Evolutionary conservation across 1,284 basidiomycete genomes (phyloP).

Genomic region (Pseudozyma sp.): DNA sequence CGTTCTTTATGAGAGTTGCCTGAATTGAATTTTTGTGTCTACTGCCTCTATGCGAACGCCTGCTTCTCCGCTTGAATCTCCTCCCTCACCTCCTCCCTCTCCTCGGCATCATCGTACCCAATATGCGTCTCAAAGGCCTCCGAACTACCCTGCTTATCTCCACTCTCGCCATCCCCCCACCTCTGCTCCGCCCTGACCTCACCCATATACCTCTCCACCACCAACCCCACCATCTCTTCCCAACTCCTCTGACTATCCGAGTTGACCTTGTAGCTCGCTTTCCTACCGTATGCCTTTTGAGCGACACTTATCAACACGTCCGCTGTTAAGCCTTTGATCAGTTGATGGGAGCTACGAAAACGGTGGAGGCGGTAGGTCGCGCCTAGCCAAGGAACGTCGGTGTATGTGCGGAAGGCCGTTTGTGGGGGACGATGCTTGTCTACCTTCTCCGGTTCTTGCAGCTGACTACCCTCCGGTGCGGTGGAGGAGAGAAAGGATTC

Average conservation of each 20-base stretch:
- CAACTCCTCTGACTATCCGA: constrained; percentile 36
- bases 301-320: constrained; percentile 48
- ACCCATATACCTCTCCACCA: constrained; percentile 34
- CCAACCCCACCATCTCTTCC: constrained; percentile 40
- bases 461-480: background rate
- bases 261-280: constrained; percentile 18
- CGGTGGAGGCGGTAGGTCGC: constrained; percentile 40
- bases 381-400: constrained; percentile 51
- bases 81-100: background rate
- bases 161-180: constrained; percentile 56
- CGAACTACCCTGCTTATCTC: constrained; percentile 42
- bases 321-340: constrained; percentile 52
- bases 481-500: constrained; percentile 29
- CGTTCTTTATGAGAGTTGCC: background rate
- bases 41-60: no score
- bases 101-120: constrained; percentile 28
- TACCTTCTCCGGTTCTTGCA: constrained; percentile 32
- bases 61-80: constrained; percentile 6
- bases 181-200: constrained; percentile 21
- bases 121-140: constrained; percentile 40
- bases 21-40: background rate
- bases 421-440: constrained; percentile 52
- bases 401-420: constrained; percentile 42
- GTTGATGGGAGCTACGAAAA: constrained; percentile 37
- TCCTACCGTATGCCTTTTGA: constrained; percentile 14